Base-by-base conservation (phyloP, 176 grass and related monocot species). In the Carex myosuroides region DNA sequence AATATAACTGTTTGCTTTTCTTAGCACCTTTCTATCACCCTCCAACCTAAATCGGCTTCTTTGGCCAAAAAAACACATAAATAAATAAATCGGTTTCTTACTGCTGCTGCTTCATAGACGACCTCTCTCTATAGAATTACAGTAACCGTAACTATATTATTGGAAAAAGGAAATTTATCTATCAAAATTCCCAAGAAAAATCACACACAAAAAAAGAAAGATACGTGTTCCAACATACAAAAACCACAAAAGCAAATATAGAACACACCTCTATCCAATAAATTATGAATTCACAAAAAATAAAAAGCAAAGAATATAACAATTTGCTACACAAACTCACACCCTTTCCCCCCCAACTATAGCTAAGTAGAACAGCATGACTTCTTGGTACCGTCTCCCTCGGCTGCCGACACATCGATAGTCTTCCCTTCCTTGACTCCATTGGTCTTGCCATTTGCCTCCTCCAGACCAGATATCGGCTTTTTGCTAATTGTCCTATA, bases 401-500 rank as follows among this genome's bases (percentile, higher is more conserved):
- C 94, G 0, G 76, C 2, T 2, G 82, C 82, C 0, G 86, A 85
- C 11, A 97, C 94, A 14, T 92, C 68, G 81, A 97, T 97, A 21
- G 86, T 88, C 80, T 94, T 94, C 1, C 94, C 94, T 89, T 97
- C 94, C 72, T 87, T 94, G 73, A 94, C 67, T 12, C 89, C 89
- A 22, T 78, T 83, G 22, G 21, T 75, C 8, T 63, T 84, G 41
- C 69, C 80, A 5, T 83, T 30, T 55, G 73, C 26, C 0, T 97
- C 94, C 10, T 93, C 91, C 0, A 72, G 67, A 68, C 60, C 53
- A 6, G 91, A 90, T 76, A 92, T 85, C 0, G 86, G 74, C 68
- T 97, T 97, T 86, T 97, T 97, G 85, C 94, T 97, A 81, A 94
- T 85, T 67, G 89, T 83, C 39, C 76, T 83, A 78, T 97, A 92